A percentile compares a stretch with the other conserved stretches of the same genome.
phyloP scores from a whole-genome alignment of 768 basidiomycete species.

The Russula sp. region DNA sequence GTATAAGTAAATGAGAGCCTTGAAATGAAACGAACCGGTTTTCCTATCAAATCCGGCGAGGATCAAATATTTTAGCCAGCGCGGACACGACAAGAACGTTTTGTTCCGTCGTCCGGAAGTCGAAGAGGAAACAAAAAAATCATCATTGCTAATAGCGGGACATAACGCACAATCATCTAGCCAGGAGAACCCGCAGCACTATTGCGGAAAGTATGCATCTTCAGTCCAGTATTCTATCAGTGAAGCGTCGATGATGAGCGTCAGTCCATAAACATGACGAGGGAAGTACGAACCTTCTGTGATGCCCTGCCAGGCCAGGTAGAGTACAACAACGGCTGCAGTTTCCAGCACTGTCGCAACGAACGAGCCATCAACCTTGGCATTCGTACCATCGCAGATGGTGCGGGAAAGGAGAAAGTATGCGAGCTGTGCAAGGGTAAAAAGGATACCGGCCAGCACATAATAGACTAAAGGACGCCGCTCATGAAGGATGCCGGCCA shows the following conservation, averaged over 20 bases:
- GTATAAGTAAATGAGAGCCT: conserved; percentile 6
- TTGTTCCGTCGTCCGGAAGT: background rate
- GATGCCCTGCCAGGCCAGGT: conserved; percentile 78
- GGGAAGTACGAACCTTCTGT: conserved; percentile 64
- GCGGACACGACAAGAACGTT: too few relatives aligned
- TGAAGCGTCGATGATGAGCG: background rate
- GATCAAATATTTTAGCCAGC: too few relatives aligned
- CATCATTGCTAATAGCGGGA: background rate
- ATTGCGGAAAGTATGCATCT: conserved; percentile 35
- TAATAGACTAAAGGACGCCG: conserved; percentile 75
- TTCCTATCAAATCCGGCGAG: background rate
- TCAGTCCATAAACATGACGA: background rate
- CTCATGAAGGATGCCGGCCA: conserved; percentile 70
- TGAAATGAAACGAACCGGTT: conserved; percentile 1
- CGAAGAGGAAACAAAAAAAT: background rate
- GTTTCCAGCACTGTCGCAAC: conserved; percentile 81
- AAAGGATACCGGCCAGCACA: conserved; percentile 62
- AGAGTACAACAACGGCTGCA: conserved; percentile 57
- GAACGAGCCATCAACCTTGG: conserved; percentile 80
- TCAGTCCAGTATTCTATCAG: conserved; percentile 40
- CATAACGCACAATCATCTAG: conserved; percentile 1
- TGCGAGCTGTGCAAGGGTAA: conserved; percentile 72
- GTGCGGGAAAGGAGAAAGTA: conserved; percentile 75
- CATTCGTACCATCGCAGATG: conserved; percentile 61
- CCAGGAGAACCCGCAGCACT: background rate